These are phyloP conservation scores for Pseudogymnoascus sp. DNA, from an alignment of 2,329 filamentous ascomycete species.

Conservation along the genomic window DNA sequence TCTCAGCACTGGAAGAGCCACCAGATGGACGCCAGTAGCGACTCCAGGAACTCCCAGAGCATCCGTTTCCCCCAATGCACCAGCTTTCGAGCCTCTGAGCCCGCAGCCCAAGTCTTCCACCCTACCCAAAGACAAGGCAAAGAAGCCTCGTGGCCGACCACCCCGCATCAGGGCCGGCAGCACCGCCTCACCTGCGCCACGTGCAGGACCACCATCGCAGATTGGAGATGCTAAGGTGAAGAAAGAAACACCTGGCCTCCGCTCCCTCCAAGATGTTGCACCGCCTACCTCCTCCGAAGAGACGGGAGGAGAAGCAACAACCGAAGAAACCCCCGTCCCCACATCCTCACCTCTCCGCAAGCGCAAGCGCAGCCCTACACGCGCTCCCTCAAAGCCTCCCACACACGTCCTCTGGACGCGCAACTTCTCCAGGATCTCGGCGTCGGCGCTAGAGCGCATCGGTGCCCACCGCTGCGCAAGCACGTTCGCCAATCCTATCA, in stretches of 20 bases:
- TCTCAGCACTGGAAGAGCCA: slow-evolving; percentile 35
- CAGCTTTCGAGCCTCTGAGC: slow-evolving; percentile 52
- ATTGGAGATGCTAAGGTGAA: slow-evolving; percentile 30
- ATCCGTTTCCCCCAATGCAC: slow-evolving; percentile 40
- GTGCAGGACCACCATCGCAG: background rate
- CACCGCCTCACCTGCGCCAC: slow-evolving; percentile 20
- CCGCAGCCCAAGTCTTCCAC: slow-evolving; percentile 38
- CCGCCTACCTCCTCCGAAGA: slow-evolving; percentile 12
- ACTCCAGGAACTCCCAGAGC: slow-evolving; percentile 50
- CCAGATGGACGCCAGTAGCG: slow-evolving; percentile 50
- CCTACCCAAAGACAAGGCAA: slow-evolving; percentile 12
- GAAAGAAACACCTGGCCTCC: slow-evolving; percentile 24
- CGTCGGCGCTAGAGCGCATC: slow-evolving; percentile 67
- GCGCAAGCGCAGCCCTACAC: slow-evolving; percentile 44
- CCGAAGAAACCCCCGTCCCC: slow-evolving; percentile 34
- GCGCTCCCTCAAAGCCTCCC: slow-evolving; percentile 46
- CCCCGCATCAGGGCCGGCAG: slow-evolving; percentile 23
- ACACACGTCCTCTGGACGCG: slow-evolving; percentile 68
- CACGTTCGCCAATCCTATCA: slow-evolving; percentile 69
- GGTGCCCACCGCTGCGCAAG: slow-evolving; percentile 70
- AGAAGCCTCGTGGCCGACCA: slow-evolving; percentile 13
- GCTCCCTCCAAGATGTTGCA: slow-evolving; percentile 37
- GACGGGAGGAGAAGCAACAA: slow-evolving; percentile 43
- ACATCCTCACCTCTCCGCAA: slow-evolving; percentile 40
- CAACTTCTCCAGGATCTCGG: slow-evolving; percentile 65